Base-by-base conservation (phyloP, 192 early-diverging fungal genomes). In the Gigaspora rosea region DNA sequence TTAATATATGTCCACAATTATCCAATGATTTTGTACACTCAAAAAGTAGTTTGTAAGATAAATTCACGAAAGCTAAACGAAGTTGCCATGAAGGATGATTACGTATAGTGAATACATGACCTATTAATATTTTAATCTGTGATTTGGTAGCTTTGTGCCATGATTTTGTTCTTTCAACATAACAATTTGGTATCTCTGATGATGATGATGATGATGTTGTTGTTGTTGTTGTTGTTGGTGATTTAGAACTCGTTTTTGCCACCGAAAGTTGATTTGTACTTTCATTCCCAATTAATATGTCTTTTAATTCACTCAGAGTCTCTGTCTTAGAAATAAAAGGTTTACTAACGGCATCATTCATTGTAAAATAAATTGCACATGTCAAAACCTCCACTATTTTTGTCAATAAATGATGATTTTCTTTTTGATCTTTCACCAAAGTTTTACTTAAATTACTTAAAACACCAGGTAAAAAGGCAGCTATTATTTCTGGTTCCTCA, bases 371-470 rank as follows among this genome's bases (percentile, higher is more conserved):
- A 4, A 84, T 81, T 5, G 82, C 18, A n/a, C 79, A 73, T 1
- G 74, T 75, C 1, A 86, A 62, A 5, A 80, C 48, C 52, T 79
- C 73, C 41, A 86, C 35, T 4, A 75, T 59, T 22, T 33, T 56
- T 10, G 64, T 69, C 12, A 84, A 73, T 4, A 86, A 62, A 9
- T 73, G 71, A 49, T 84, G 85, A 46, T 84, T 78, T 57, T 86
- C 85, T 35, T 84, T 84, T 58, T 78, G 57, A 18, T 79, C 77
- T 64, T 76, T 73, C 13, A 76, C 58, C 22, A 86, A 47, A 32
- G 78, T 79, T 35, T 77, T 73, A 9, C 79, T 49, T 16, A 86
- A 54, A 4, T 49, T 72, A 5, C 83, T 84, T 15, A 76, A 41
- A 8, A 82, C 48, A 20, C 85, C 83, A n/a, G 85, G 83, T 35